phyloP scores from a whole-genome alignment of 345 rosid genomes.

The Rhizophora apiculata region DNA sequence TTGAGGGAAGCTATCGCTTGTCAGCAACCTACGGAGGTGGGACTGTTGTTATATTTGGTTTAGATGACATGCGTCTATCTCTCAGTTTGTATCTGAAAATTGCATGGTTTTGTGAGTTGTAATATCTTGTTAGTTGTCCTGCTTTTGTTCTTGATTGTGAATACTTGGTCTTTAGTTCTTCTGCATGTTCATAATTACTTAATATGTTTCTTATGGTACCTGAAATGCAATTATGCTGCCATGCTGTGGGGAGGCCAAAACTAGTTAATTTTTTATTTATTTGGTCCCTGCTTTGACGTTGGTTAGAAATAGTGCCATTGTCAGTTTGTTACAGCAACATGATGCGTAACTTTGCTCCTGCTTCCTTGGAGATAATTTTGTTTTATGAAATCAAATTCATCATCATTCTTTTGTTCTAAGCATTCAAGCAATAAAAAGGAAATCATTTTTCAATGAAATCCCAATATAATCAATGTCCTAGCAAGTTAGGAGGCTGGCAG shows the following conservation, averaged over 20 bases:
- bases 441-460: no score
- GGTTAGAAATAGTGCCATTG: not conserved
- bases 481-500: no score
- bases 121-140: not conserved
- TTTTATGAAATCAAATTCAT: not conserved
- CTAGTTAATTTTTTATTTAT: not conserved
- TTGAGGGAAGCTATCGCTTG: conserved; percentile 74
- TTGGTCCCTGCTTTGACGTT: not conserved
- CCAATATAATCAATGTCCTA: no score
- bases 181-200: not conserved
- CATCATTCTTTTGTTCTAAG: not conserved
- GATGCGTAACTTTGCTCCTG: not conserved
- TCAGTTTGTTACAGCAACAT: no score
- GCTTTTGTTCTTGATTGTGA: not conserved
- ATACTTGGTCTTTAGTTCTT: not conserved
- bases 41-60: conserved; percentile 19
- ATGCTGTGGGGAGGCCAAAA: not conserved
- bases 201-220: not conserved
- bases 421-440: no score
- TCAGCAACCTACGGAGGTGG: conserved; percentile 75
- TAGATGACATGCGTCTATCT: no score
- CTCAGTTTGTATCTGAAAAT: no score
- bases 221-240: not conserved
- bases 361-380: not conserved
- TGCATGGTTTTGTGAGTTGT: no score